Base-by-base conservation (phyloP, 208 protist genomes). In the Leishmania guyanensis region DNA sequence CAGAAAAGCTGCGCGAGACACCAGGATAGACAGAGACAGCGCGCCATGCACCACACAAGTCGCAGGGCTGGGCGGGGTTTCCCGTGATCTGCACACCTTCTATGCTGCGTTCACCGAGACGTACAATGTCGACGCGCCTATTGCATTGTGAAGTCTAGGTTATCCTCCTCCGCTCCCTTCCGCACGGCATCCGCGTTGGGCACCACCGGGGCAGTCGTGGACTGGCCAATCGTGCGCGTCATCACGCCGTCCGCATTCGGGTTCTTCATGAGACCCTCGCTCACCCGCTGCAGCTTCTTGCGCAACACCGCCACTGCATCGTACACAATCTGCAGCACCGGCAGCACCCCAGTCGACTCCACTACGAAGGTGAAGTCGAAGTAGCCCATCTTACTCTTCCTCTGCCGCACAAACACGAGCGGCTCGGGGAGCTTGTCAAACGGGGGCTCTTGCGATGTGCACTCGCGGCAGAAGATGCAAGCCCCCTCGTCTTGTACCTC, bases 381-480 rank as follows among this genome's bases (percentile, higher is more conserved):
- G 83, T 94, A 95, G 20, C 93, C 95, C 16, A 86, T 82, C 46
- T 77, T 75, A 75, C 90, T 90, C 84, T 91, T 90, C 80, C 90
- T 94, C 65, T 89, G 93, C 5, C 91, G 89, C 69, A 98, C 91
- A 82, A 97, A 90, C 16, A 98, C 97, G 16, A 98, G 93, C 12
- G 94, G 93, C 77, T 97, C 93, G 6, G 89, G 83, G 5, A 97
- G 82, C 20, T 92, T 91, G 75, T 94, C 79, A 84, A 97, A 95
- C 17, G 92, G 86, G 0, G 91, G 88, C 46, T 97, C 93, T 51
- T 87, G 84, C 43, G 92, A 90, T 12, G 91, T 89, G 87, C 98
- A 99, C 88, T 99, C 97, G 20, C 93, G 88, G 86, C 97, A 99
- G 83, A 96, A 99, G 78, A 98, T 99, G 82, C 97, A 99, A 29